Conservation (phyloP, 1,139 yeast genomes). For the Wickerhamomyces sp. region DNA sequence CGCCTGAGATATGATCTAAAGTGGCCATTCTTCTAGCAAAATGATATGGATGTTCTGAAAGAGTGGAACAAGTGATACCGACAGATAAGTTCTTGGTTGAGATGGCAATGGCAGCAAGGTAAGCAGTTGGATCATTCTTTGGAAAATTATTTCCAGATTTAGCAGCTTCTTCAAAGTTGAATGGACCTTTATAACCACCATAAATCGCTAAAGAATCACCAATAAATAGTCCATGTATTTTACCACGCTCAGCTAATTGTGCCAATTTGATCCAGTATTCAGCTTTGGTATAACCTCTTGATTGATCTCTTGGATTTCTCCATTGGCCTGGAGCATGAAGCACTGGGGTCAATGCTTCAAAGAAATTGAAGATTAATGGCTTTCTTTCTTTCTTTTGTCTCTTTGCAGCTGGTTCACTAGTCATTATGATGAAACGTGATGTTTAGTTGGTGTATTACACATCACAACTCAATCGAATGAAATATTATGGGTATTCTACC, state of each 20-base stretch:
- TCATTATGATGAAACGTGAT: neutral
- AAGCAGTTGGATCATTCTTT: conserved; percentile 38
- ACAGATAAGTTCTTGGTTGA: conserved; percentile 37
- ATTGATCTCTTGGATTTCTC: conserved; percentile 39
- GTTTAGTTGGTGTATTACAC: too few relatives aligned
- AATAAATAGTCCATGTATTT: conserved; percentile 39
- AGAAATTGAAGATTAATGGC: conserved; percentile 12
- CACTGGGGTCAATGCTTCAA: conserved; percentile 27
- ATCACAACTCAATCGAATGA: too few relatives aligned
- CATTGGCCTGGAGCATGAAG: conserved; percentile 37
- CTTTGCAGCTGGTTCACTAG: conserved; percentile 4
- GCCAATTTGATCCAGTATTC: conserved; percentile 45
- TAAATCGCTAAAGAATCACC: conserved; percentile 45
- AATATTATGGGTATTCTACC: too few relatives aligned
- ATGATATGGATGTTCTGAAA: conserved; percentile 42
- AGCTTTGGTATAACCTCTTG: conserved; percentile 32
- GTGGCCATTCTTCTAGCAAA: conserved; percentile 41
- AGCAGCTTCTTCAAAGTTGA: conserved; percentile 35
- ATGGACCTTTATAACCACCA: conserved; percentile 41
- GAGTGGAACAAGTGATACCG: conserved; percentile 40
- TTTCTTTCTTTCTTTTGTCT: conserved; percentile 9
- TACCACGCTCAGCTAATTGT: conserved; percentile 40
- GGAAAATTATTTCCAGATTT: conserved; percentile 41
- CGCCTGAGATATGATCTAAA: conserved; percentile 38
- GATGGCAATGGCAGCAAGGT: conserved; percentile 37